These are phyloP conservation scores for Pleurotus tuber-regium DNA, from an alignment of 768 basidiomycete species.

Conservation along the genomic window DNA sequence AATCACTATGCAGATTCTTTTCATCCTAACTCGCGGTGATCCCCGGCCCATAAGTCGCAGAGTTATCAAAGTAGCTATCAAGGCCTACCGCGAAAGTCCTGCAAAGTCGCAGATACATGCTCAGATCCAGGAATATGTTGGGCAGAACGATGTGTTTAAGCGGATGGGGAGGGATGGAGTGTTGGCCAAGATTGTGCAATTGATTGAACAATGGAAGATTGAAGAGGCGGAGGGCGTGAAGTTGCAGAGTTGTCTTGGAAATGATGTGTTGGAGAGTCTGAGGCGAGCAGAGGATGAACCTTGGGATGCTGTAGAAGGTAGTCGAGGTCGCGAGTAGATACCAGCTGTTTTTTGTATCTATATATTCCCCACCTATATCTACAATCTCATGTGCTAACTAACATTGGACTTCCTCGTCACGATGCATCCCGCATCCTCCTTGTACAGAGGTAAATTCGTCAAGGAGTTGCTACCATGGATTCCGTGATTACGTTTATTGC, in stretches of 20 bases:
- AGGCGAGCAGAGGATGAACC: not conserved
- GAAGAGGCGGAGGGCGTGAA: not conserved
- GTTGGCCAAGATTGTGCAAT: not conserved
- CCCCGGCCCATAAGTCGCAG: not conserved
- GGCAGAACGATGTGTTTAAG: not conserved
- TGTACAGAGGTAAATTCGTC: too few species aligned
- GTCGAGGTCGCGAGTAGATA: too few species aligned
- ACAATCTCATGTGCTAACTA: too few species aligned
- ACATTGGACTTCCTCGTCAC: too few species aligned
- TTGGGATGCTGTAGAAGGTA: not conserved
- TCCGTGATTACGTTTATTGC: too few species aligned
- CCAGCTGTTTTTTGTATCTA: too few species aligned
- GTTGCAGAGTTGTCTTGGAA: not conserved
- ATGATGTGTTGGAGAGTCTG: not conserved
- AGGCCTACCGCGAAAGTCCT: slow-evolving; percentile 2
- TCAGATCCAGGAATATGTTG: slow-evolving; percentile 1
- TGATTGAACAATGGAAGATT: slow-evolving; percentile 8
- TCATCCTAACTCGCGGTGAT: slow-evolving; percentile 5
- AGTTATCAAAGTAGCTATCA: slow-evolving; percentile 2
- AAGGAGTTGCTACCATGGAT: too few species aligned
- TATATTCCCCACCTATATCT: too few species aligned
- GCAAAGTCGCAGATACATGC: not conserved
- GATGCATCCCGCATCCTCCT: too few species aligned
- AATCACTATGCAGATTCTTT: slow-evolving; percentile 21
- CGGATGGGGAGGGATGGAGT: not conserved